Percentiles rank a stretch among this genome's conserved stretches.
phyloP scores from a whole-genome alignment of 202 grass and related monocot species.

The Elaeis oleifera region DNA sequence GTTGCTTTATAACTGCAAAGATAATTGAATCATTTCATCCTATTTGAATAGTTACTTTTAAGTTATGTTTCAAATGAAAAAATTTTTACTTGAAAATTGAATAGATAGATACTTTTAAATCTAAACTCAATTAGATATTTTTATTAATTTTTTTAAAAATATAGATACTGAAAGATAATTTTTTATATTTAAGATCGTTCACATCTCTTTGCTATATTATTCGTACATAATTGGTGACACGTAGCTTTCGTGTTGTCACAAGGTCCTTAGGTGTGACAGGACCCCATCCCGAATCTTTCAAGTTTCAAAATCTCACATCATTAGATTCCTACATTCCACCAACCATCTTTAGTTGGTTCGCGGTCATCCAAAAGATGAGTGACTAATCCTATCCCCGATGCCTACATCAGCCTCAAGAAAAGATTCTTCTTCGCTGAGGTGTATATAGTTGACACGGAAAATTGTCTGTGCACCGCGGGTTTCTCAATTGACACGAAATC shows the following conservation, averaged over 20 bases:
- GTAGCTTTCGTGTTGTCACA: constrained; percentile 2
- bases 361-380: not conserved
- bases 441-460: constrained; percentile 1
- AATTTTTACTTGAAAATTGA: no score
- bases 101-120: no score
- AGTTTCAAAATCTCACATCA: constrained; percentile 25
- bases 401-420: not conserved
- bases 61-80: no score
- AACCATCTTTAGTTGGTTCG: not conserved
- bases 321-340: constrained; percentile 28
- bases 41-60: no score
- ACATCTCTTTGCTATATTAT: no score
- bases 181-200: no score
- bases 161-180: no score
- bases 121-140: no score
- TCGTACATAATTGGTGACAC: no score
- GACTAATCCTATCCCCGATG: not conserved
- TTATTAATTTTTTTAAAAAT: no score
- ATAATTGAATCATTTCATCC: no score
- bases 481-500: not conserved
- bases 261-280: constrained; percentile 19
- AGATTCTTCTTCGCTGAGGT: not conserved
- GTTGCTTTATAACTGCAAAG: no score
- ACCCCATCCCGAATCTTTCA: not conserved
- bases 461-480: not conserved